Evolutionary conservation across 2,329 filamentous ascomycete species (phyloP).

Genomic region (Colletotrichum horii): DNA sequence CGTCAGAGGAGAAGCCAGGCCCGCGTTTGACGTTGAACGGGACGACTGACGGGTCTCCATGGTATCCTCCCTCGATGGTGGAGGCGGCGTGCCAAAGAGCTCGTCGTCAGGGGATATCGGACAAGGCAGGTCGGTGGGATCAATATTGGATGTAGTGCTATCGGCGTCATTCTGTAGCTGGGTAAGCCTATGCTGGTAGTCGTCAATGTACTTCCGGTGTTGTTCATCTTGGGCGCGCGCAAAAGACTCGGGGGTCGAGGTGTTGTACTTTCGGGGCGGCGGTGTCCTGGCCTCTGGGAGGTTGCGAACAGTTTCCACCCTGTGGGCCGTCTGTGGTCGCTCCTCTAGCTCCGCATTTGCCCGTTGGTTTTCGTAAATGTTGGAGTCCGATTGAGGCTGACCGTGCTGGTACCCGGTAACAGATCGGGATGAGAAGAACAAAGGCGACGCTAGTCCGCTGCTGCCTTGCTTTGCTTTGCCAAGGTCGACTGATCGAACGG

Average conservation of each 20-base stretch:
- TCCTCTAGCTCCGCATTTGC: slow-evolving; percentile 42
- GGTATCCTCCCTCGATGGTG: slow-evolving; percentile 44
- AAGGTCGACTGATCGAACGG: slow-evolving; percentile 50
- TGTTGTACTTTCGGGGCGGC: slow-evolving; percentile 38
- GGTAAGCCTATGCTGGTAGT: slow-evolving; percentile 35
- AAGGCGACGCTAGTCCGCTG: slow-evolving; percentile 37
- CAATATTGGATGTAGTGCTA: not conserved
- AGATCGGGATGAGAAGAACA: slow-evolving; percentile 43
- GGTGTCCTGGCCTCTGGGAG: slow-evolving; percentile 41
- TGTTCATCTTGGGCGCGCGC: slow-evolving; percentile 38
- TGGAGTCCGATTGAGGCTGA: slow-evolving; percentile 50
- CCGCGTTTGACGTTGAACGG: slow-evolving; percentile 56
- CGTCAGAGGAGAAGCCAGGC: slow-evolving; percentile 55
- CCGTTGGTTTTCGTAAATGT: slow-evolving; percentile 43
- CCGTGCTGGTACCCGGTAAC: slow-evolving; percentile 46
- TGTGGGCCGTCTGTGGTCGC: slow-evolving; percentile 54
- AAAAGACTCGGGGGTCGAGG: slow-evolving; percentile 45
- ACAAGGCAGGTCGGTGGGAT: slow-evolving; percentile 39
- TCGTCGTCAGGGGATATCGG: slow-evolving; percentile 54
- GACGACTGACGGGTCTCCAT: slow-evolving; percentile 54
- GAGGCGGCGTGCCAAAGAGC: slow-evolving; percentile 25
- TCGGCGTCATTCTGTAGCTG: slow-evolving; percentile 27
- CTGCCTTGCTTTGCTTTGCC: slow-evolving; percentile 32
- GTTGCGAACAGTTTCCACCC: slow-evolving; percentile 35
- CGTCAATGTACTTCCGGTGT: slow-evolving; percentile 35